A percentile compares a stretch with the other conserved stretches of the same genome.
These are phyloP conservation scores for Backusella circina DNA, from an alignment of 192 early-diverging fungal genomes.

Conservation along the genomic window DNA sequence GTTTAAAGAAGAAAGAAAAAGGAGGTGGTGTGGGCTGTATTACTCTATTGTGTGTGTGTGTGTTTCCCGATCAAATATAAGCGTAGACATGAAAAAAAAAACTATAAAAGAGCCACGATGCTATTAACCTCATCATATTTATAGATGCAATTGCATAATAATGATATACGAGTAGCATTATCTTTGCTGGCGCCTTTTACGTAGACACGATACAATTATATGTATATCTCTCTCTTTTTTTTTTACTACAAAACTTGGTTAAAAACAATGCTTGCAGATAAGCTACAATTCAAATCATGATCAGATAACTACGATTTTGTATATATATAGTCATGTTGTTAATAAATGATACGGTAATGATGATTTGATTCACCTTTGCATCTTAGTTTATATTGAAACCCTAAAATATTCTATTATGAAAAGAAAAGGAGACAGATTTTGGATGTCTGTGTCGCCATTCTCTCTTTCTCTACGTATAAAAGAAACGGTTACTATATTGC, in stretches of 20 bases:
- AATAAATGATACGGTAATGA: background rate
- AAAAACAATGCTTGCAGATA: background rate
- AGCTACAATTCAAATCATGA: background rate
- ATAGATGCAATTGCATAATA: background rate
- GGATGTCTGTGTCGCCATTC: background rate
- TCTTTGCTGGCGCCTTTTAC: too few species aligned
- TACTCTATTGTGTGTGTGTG: background rate
- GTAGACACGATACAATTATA: background rate
- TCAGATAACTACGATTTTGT: slow-evolving; percentile 1
- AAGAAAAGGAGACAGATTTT: background rate
- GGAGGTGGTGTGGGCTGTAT: background rate
- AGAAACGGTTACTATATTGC: background rate
- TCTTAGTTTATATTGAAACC: background rate
- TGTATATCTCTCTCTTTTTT: background rate
- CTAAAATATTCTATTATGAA: background rate
- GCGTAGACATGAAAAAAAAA: background rate
- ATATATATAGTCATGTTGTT: background rate
- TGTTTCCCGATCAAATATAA: background rate
- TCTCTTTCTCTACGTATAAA: too few species aligned
- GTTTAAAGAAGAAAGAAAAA: background rate
- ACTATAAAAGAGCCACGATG: background rate
- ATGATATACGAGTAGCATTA: too few species aligned
- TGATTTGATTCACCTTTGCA: background rate
- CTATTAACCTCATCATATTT: background rate
- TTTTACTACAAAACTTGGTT: background rate